Evolutionary conservation across 139 green algal genomes (phyloP), one percentile per base, ranked within the genome.

Genomic region (Chlamydomonas applanata): DNA sequence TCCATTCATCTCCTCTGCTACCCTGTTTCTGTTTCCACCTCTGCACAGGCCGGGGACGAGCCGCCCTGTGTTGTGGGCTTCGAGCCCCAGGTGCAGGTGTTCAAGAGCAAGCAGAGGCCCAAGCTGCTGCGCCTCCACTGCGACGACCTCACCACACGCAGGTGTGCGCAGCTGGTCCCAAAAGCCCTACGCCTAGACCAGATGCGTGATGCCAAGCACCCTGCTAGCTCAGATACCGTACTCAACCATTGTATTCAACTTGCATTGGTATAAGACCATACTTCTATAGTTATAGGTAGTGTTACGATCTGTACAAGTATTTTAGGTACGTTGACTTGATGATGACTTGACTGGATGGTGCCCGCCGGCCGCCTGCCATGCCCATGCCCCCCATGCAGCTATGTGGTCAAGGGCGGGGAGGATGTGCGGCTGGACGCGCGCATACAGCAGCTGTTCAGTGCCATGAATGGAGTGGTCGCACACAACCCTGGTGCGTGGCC

Each of bases 401-500:
- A 69, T 35, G 76, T 88, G 61, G 85, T 90, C 19, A 93, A 95
- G 66, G 89, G 88, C 17, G 89, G 85, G 1, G 91, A 95, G 75
- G 91, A 95, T 53, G 49, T 93, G 54, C 82, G 91, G 29, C 79
- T 89, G 24, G 91, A 95, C 68, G 78, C 90, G 79, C 83, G 89
- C 46, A 66, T 95, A 30, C 66, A 92, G 79, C 82, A 87, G 72
- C 76, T 95, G 40, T 92, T 91, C 53, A 71, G 74, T 22, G 82
- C 88, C 2, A 85, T 92, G 77, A 89, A 91, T 46, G 80, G 84
- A 0, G 71, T 94, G 29, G 75, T 82, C n/a, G 27, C 16, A 17
- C 45, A 64, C 5, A 62, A 80, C 54, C 40, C 77, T 13, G 76
- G 73, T 59, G 64, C 65, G 24, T 34, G 40, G 17, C 32, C 61